Evolutionary conservation across 225 moss, liverwort and hornwort genomes (phyloP).

Genomic region (Marchantia paleacea): DNA sequence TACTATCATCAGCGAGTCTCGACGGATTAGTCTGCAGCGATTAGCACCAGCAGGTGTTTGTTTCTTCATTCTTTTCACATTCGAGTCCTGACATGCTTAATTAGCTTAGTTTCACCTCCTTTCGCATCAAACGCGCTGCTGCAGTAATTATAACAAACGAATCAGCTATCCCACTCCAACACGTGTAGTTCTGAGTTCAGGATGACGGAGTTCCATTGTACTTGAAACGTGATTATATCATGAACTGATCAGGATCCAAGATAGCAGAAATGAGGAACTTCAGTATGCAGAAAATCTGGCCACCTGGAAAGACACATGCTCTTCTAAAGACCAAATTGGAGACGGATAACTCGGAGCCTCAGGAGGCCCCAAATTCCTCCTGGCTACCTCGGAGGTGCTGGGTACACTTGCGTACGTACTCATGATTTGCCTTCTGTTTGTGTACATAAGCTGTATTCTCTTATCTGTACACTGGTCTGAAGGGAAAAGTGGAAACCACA

Average conservation of each 20-base stretch:
- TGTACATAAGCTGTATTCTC: neutral
- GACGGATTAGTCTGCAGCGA: constrained; percentile 17
- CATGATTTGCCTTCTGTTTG: neutral
- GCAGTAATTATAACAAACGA: neutral
- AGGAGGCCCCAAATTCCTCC: neutral
- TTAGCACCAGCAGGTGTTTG: constrained; percentile 36
- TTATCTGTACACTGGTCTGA: too few species aligned
- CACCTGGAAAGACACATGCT: neutral
- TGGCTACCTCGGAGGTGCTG: constrained; percentile 36
- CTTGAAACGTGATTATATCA: neutral
- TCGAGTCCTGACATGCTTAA: neutral
- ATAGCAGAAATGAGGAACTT: constrained; percentile 21
- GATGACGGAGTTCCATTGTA: neutral
- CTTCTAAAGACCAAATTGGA: neutral
- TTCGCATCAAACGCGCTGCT: neutral
- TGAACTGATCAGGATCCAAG: constrained; percentile 22
- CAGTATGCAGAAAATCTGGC: neutral
- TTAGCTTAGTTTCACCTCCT: neutral
- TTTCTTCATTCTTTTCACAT: neutral
- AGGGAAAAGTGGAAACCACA: too few species aligned
- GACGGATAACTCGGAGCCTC: neutral
- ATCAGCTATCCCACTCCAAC: neutral
- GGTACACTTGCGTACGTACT: constrained; percentile 30
- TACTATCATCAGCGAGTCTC: neutral
- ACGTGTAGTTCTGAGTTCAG: neutral